phyloP scores from a whole-genome alignment of 805 yeast species.

The Nadsonia fulvescens region DNA sequence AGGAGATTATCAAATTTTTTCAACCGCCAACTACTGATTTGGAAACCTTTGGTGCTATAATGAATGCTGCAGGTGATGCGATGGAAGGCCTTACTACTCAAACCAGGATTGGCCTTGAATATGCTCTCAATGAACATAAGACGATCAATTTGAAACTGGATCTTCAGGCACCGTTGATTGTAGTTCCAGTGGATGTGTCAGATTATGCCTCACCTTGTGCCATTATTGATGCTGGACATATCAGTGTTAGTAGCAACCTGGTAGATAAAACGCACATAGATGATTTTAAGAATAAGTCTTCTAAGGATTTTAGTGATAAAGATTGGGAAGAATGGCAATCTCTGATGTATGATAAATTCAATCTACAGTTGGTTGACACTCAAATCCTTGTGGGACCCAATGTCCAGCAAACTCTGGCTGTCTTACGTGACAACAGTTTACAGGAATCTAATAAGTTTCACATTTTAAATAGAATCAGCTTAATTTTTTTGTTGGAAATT shows the following conservation, averaged over 20 bases:
- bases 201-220: conserved; percentile 77
- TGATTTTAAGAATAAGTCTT: conserved; percentile 42
- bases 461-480: conserved; percentile 57
- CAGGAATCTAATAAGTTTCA: conserved; percentile 28
- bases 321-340: conserved; percentile 66
- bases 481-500: conserved; percentile 58
- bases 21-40: conserved; percentile 71
- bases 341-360: conserved; percentile 80
- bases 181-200: conserved; percentile 66
- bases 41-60: conserved; percentile 76
- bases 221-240: conserved; percentile 89
- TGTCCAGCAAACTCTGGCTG: conserved; percentile 59
- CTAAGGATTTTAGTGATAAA: conserved; percentile 32
- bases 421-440: conserved; percentile 31
- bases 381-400: conserved; percentile 77
- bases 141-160: conserved; percentile 74
- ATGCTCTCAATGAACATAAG: conserved; percentile 87
- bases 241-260: conserved; percentile 64
- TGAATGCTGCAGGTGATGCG: conserved; percentile 90
- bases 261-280: conserved; percentile 52
- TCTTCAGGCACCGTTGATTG: conserved; percentile 81
- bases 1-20: conserved; percentile 58
- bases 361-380: conserved; percentile 61
- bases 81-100: conserved; percentile 80
- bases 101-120: conserved; percentile 81